phyloP scores from a whole-genome alignment of 352 stramenopile genomes.

The Phytophthora citrophthora region DNA sequence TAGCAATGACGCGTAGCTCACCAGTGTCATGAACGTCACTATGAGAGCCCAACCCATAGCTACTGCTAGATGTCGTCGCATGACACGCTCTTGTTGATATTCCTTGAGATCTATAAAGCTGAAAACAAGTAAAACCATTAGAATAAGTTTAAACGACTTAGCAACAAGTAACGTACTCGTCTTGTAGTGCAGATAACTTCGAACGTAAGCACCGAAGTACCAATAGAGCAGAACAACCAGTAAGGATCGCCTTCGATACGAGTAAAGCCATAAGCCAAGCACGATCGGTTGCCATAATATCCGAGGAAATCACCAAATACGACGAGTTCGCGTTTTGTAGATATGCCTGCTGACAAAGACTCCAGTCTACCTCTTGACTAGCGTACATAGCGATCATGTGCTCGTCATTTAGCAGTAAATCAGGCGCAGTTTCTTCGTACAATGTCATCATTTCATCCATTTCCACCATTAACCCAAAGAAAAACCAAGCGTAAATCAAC shows the following conservation, averaged over 20 bases:
- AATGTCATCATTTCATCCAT: conserved; percentile 60
- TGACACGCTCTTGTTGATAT: conserved; percentile 60
- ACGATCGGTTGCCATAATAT: conserved; percentile 50
- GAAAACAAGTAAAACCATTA: conserved; percentile 4
- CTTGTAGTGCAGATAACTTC: conserved; percentile 66
- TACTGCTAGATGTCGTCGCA: conserved; percentile 43
- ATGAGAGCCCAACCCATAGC: conserved; percentile 48
- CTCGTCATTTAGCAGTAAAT: conserved; percentile 33
- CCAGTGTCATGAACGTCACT: conserved; percentile 55
- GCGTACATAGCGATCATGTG: conserved; percentile 46
- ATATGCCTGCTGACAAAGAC: conserved; percentile 16
- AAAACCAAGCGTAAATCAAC: conserved; percentile 64
- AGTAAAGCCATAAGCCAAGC: conserved; percentile 55
- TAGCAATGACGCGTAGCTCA: conserved; percentile 65
- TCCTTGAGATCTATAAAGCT: conserved; percentile 79
- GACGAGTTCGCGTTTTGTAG: conserved; percentile 5
- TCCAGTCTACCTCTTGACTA: conserved; percentile 37
- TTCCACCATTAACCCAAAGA: conserved; percentile 64
- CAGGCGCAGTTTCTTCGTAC: conserved; percentile 30
- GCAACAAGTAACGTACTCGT: conserved; percentile 53
- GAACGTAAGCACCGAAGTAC: conserved; percentile 51
- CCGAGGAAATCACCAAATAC: conserved; percentile 44
- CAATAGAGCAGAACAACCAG: conserved; percentile 35
- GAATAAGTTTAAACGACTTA: not conserved
- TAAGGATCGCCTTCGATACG: conserved; percentile 46